Base-by-base conservation (phyloP, 495 filamentous ascomycete species). In the Cryomyces minteri region DNA sequence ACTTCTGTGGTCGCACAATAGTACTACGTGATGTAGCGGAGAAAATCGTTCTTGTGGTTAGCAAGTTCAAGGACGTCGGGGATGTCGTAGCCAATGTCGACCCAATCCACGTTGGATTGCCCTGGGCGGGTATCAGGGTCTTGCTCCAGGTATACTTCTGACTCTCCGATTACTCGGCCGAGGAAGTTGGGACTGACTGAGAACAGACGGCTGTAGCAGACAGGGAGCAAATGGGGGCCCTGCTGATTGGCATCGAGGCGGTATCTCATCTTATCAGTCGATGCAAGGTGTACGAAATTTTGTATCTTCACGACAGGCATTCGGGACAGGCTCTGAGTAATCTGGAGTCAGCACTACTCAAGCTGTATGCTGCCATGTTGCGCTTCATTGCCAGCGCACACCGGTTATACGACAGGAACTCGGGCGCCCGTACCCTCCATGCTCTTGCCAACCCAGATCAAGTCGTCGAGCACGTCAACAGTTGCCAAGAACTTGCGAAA, bases 111-210 rank as follows among this genome's bases (percentile, higher is more conserved):
- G 59, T 59, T 31, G 56, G 57, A 11, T 50, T 69, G 36, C 64
- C 68, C 9, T 69, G 68, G 68, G 67, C 60, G 5, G 63, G 47
- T 7, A 47, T 70, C 10, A 49, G 62, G 9, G 64, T 67, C 43
- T 43, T 68, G 10, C 51, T 69, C 9, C 51, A 63, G 52, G 61
- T 64, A 8, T 25, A 2, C 18, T 25, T 25, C 2, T 1, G 18
- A 25, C 18, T 25, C 18, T 25, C 18, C 18, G 18, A 2, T 25
- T 2, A 25, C 18, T 25, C 18, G 18, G 2, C 18, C 18, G 18
- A 25, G 18, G 18, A 25, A 25, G 18, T 11, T 5, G n/a, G 9
- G 9, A 12, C 40, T 31, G 31, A 5, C 37, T 47, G 31, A 9
- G 3, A 31, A 47, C 36, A 18, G 31, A 28, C 30, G 18, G 18